Percentiles rank a stretch among this genome's conserved stretches.
Conservation (phyloP, 495 filamentous ascomycete species). For the Cercophora newfieldiana region DNA sequence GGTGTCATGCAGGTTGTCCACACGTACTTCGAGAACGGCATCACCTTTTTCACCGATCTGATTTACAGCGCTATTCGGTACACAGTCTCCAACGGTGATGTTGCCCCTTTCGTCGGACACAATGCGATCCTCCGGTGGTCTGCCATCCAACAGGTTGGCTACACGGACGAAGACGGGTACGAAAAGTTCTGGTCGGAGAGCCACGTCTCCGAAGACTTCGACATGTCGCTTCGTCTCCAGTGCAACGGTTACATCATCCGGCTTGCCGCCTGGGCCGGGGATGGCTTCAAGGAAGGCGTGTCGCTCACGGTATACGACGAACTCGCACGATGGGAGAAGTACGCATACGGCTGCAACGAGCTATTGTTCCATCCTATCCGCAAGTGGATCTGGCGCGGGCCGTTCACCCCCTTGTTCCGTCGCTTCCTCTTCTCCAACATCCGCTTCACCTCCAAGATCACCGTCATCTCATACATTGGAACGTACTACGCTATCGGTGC, state of each 20-base stretch:
- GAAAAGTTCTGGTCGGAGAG: constrained; percentile 84
- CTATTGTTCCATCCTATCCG: constrained; percentile 74
- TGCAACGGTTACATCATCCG: constrained; percentile 71
- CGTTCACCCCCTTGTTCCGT: constrained; percentile 74
- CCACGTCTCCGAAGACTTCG: constrained; percentile 82
- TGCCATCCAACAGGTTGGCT: constrained; percentile 74
- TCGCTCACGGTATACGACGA: constrained; percentile 86
- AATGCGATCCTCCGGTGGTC: constrained; percentile 80
- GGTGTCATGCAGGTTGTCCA: constrained; percentile 80
- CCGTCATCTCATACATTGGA: constrained; percentile 81
- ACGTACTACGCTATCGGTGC: constrained; percentile 83
- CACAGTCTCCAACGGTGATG: constrained; percentile 78
- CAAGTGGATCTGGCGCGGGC: constrained; percentile 62
- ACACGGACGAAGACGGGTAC: constrained; percentile 64
- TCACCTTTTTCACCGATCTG: constrained; percentile 84
- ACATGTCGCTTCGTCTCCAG: constrained; percentile 81
- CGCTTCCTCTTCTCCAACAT: constrained; percentile 70
- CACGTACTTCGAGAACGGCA: constrained; percentile 72
- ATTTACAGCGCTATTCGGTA: constrained; percentile 78
- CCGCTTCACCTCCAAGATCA: constrained; percentile 75
- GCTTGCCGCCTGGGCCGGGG: constrained; percentile 68
- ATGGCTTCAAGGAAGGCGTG: constrained; percentile 82
- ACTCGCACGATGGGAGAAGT: constrained; percentile 81
- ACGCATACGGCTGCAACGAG: constrained; percentile 86
- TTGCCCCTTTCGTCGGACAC: constrained; percentile 78